Conservation (phyloP, 2,329 filamentous ascomycete species). For the Fusarium caatingaense region DNA sequence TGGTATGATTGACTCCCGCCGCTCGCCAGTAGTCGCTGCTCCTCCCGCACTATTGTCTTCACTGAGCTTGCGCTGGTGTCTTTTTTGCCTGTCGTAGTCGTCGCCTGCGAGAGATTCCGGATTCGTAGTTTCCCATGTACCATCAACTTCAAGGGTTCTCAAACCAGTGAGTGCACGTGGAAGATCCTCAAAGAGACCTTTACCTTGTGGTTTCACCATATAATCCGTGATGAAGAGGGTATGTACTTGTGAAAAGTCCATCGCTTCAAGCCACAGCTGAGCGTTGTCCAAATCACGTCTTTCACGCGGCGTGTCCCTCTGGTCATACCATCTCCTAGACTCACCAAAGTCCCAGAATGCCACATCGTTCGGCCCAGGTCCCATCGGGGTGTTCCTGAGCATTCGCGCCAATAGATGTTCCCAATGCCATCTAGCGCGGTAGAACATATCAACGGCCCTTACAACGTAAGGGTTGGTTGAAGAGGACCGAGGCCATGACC, state of each 20-base stretch:
- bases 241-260: slow-evolving; percentile 33
- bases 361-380: no score
- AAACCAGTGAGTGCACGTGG: slow-evolving; percentile 1
- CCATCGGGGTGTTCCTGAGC: no score
- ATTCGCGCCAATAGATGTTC: not conserved
- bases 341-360: no score
- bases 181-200: not conserved
- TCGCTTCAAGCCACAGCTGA: slow-evolving; percentile 26
- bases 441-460: not conserved
- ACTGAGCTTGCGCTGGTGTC: no score
- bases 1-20: fast-evolving
- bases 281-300: slow-evolving; percentile 16
- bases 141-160: not conserved
- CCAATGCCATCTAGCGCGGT: slow-evolving; percentile 2
- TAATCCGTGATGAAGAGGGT: slow-evolving; percentile 1
- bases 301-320: not conserved
- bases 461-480: not conserved
- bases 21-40: not conserved
- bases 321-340: not conserved
- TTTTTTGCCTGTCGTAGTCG: no score
- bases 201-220: not conserved
- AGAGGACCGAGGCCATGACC: slow-evolving; percentile 10
- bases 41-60: no score
- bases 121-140: not conserved
- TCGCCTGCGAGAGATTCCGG: no score